These are phyloP conservation scores for Lotmaria passim DNA, from an alignment of 208 protist genomes.

Conservation along the genomic window DNA sequence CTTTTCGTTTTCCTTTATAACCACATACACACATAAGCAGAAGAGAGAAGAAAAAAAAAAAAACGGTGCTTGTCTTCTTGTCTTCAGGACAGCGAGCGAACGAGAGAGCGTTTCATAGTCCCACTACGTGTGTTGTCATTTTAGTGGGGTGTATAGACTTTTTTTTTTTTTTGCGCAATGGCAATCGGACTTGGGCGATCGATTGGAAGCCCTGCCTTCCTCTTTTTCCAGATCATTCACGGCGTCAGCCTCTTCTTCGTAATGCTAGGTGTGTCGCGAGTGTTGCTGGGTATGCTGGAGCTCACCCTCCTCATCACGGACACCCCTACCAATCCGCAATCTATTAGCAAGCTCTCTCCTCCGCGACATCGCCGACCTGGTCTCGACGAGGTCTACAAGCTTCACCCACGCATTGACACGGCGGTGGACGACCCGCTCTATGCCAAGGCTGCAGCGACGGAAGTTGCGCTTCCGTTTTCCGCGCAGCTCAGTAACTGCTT, in stretches of 20 bases:
- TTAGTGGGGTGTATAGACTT: too few species aligned
- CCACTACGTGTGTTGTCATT: too few species aligned
- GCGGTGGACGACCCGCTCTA: too few species aligned
- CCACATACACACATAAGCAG: too few species aligned
- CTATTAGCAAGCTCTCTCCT: neutral
- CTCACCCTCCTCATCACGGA: constrained; percentile 11
- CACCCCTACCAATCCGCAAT: neutral
- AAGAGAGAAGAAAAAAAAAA: too few species aligned
- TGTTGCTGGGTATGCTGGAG: constrained; percentile 46
- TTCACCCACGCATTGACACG: too few species aligned
- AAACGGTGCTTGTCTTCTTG: too few species aligned
- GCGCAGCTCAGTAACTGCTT: constrained; percentile 42
- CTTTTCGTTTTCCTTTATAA: too few species aligned
- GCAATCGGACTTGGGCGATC: constrained; percentile 65
- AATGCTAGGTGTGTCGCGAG: constrained; percentile 44
- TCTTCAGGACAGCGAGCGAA: too few species aligned
- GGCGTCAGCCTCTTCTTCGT: constrained; percentile 63
- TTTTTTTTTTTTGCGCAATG: constrained; percentile 43
- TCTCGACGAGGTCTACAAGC: too few species aligned
- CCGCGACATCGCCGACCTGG: too few species aligned
- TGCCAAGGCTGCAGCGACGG: neutral
- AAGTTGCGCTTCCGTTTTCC: neutral
- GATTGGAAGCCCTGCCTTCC: constrained; percentile 57
- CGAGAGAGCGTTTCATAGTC: too few species aligned
- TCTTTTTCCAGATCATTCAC: constrained; percentile 72